Evolutionary conservation across 2,329 filamentous ascomycete genomes (phyloP), one percentile per base, ranked within the genome.

Genomic region (Colletotrichum caudatum): DNA sequence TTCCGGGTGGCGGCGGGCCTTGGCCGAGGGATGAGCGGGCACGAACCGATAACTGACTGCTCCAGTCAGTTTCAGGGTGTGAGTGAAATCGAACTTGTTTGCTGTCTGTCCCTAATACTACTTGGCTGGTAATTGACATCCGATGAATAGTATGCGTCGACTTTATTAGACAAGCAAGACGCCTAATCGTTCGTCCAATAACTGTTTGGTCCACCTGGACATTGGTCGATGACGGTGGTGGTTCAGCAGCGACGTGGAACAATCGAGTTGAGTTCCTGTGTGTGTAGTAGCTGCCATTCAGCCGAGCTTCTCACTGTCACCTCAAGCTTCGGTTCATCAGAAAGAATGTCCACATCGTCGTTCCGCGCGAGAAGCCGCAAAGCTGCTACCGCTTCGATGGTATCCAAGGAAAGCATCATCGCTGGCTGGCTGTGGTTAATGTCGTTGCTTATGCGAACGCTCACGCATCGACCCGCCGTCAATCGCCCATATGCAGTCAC

Each of bases 1-100:
- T 23, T 14, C 11, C 39, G 11, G 35, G 60, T 63, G 60, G 60
- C 60, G 60, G 48, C 60, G 35, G 51, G 20, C 46, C 26, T 29
- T 41, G 16, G 23, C 14, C 51, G 29, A 37, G 60, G 50, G 46
- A 46, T 53, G 16, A 51, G 51, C 37, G 35, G 48, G 26, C 33
- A 18, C 18, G 9, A 26, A 5, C 35, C 7, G 29, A 23, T 12
- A 41, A 23, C 46, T 5, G 3, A 11, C 20, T 23, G 11, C 46
- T 33, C n/a, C 33, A 16, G 11, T 11, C 20, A 3, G 26, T 33
- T 23, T 1, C 44, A 16, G 20, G 6, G 18, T 29, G 46, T 20
- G 29, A 35, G 46, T 20, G 29, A 35, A 20, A 33, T 54, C 29
- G 50, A 20, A 20, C 50, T 14, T 18, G 26, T 14, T 14, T 8